phyloP scores from a whole-genome alignment of 1,284 basidiomycete genomes.

The Cystobasidium sp. region DNA sequence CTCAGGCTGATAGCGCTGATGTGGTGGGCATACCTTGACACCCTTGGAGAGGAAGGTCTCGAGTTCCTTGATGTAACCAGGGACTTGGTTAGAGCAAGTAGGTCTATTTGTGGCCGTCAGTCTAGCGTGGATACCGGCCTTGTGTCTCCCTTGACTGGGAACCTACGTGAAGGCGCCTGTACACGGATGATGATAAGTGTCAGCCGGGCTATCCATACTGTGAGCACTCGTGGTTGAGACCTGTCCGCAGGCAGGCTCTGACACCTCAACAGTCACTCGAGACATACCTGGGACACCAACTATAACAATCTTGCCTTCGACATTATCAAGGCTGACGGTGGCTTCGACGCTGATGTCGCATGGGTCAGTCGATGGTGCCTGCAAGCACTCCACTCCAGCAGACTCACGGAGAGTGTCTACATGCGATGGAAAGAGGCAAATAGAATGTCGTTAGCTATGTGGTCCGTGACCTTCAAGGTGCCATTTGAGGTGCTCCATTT shows the following conservation, averaged over 20 bases:
- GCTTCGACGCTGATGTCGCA: conserved; percentile 23
- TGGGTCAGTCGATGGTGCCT: background rate
- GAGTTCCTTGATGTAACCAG: conserved; percentile 53
- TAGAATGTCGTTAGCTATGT: background rate
- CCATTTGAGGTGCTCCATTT: background rate
- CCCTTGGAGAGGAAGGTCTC: conserved; percentile 53
- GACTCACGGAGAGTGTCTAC: conserved; percentile 26
- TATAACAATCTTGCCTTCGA: conserved; percentile 45
- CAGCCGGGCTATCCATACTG: too few relatives aligned
- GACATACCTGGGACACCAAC: conserved; percentile 49
- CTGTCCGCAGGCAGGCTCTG: too few relatives aligned
- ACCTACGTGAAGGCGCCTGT: conserved; percentile 38
- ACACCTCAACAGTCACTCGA: background rate
- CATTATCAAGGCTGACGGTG: conserved; percentile 26
- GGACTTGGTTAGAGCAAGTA: conserved; percentile 55
- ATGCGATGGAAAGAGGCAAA: background rate
- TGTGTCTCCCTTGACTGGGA: too few relatives aligned
- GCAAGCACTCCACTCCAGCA: background rate
- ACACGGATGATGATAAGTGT: background rate
- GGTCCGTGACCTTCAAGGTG: background rate
- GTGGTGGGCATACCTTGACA: conserved; percentile 45
- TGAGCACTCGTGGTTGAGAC: conserved; percentile 4
- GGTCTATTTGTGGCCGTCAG: conserved; percentile 35
- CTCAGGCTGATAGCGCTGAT: too few relatives aligned
- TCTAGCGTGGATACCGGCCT: background rate